Base-by-base conservation (phyloP, 257 asterid species). In the Penstemon newberryi region DNA sequence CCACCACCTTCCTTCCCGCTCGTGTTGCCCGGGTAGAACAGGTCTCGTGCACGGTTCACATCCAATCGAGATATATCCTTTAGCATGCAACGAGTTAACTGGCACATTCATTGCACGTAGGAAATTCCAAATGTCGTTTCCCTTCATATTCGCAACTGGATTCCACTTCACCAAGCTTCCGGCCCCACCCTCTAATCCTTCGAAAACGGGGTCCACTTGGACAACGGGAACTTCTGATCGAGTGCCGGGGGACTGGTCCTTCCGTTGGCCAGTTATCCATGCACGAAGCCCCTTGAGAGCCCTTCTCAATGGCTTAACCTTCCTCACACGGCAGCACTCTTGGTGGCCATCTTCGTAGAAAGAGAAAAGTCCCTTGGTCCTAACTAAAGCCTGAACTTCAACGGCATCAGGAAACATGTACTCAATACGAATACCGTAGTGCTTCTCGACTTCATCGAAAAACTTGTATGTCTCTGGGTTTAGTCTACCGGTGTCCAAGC, bases 1-100 rank as follows among this genome's bases (percentile, higher is more conserved):
- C 96, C 97, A 91, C 96, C 97, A 91, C 77, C 97, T 75, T 41
- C 97, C 96, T 73, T 91, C 97, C 2, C 97, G 77, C 86, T 91
- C 98, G 18, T 91, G 98, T 56, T 91, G 95, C 33, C 98, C 92
- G 0, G 98, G 98, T 6, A 91, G 79, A 5, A 91, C 90, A 0
- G 98, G 76, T 69, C 95, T 74, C 3, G 98, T 91, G 90, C 98
- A 91, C 0, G 97, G 98, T 46, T 91, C 96, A 33, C 98, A 91
- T 18, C 96, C 98, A 19, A 91, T 85, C 6, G 96, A 89, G 47
- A 91, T 64, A 64, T 87, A 91, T 0, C 98, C 96, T 75, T 85
- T 81, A 0, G 85, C 75, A 7, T 91, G 98, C 79, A 91, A 73
- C 0, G 91, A 56, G 78, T 91, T 91, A 7, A 91, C 92, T 0